Evolutionary conservation across 2,329 filamentous ascomycete species (phyloP).

Genomic region (Trichoderma semiorbis): DNA sequence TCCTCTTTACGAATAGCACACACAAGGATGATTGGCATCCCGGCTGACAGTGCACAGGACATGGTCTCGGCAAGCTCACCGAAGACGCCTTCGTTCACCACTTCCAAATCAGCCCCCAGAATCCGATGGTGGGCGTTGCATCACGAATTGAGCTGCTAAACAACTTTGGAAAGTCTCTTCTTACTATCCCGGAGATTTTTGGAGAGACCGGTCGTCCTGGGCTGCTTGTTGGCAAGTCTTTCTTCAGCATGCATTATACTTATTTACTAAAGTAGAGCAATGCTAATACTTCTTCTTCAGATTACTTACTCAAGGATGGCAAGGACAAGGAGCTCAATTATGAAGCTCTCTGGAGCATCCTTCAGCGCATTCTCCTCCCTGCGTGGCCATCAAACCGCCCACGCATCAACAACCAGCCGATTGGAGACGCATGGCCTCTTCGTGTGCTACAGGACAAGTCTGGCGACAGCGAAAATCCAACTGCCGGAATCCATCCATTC

Average conservation of each 20-base stretch:
- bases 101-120: conserved; percentile 44
- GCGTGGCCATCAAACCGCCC: conserved; percentile 54
- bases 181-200: conserved; percentile 38
- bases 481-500: conserved; percentile 46
- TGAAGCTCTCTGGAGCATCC: conserved; percentile 38
- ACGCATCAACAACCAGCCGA: conserved; percentile 37
- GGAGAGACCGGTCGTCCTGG: conserved; percentile 43
- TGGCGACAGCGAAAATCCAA: not conserved
- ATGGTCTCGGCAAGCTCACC: conserved; percentile 34
- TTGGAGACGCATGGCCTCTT: conserved; percentile 51
- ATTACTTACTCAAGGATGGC: conserved; percentile 36
- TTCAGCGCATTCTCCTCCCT: conserved; percentile 45
- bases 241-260: not conserved
- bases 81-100: conserved; percentile 33
- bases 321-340: conserved; percentile 35
- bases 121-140: conserved; percentile 44
- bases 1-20: not conserved
- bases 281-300: conserved; percentile 26
- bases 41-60: not conserved
- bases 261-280: not conserved
- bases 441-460: conserved; percentile 16
- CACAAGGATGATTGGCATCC: not conserved
- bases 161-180: conserved; percentile 41
- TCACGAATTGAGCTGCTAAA: conserved; percentile 42
- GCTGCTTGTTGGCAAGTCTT: conserved; percentile 43